Conservation (phyloP, 805 yeast genomes). For the Phaffomyces opuntiae region DNA sequence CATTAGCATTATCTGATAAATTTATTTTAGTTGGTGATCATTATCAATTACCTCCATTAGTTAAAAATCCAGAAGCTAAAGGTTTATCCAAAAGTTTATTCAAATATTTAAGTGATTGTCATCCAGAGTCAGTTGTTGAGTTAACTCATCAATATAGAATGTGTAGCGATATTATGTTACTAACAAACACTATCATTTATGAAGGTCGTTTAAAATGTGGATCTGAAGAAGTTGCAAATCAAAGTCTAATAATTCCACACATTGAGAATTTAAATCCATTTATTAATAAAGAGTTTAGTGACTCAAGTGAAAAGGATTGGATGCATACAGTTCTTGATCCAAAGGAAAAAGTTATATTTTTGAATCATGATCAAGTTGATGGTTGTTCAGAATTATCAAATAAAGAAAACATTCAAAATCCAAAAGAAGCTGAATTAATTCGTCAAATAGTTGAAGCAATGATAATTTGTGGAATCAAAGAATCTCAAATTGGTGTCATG, state of each 20-base stretch:
- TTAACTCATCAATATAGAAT: conserved; percentile 83
- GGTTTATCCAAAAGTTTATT: conserved; percentile 71
- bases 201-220: conserved; percentile 76
- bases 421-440: conserved; percentile 62
- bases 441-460: conserved; percentile 55
- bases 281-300: conserved; percentile 1
- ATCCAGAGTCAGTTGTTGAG: conserved; percentile 71
- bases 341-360: conserved; percentile 58
- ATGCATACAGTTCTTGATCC: conserved; percentile 47
- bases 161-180: conserved; percentile 81
- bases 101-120: conserved; percentile 59
- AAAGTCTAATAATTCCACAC: conserved; percentile 43
- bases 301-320: conserved; percentile 37
- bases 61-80: conserved; percentile 57
- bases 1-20: conserved; percentile 66
- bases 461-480: conserved; percentile 50
- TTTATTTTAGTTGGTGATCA: conserved; percentile 97
- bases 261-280: conserved; percentile 7
- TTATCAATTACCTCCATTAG: conserved; percentile 85
- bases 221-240: conserved; percentile 51
- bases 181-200: conserved; percentile 77
- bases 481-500: conserved; percentile 72
- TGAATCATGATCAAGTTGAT: conserved; percentile 68
- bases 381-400: conserved; percentile 42
- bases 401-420: conserved; percentile 69